Percentiles rank a stretch among this genome's conserved stretches.
These are phyloP conservation scores for Allomyces javanicus DNA, from an alignment of 192 early-diverging fungal genomes.

Conservation along the genomic window DNA sequence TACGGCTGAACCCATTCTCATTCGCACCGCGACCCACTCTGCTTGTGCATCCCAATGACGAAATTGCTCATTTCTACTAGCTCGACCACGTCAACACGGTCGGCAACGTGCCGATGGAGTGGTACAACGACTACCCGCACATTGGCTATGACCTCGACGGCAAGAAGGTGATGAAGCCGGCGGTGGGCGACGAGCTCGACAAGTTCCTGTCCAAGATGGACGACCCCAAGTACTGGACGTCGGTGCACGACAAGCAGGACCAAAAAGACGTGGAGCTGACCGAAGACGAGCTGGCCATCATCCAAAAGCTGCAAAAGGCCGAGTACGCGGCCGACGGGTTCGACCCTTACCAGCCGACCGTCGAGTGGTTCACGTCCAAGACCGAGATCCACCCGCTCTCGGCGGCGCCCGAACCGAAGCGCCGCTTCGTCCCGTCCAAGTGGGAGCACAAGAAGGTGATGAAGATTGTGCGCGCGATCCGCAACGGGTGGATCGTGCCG, in stretches of 20 bases:
- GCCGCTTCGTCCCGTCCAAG: constrained; percentile 86
- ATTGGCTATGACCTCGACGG: constrained; percentile 92
- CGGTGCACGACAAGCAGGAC: constrained; percentile 62
- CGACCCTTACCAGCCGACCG: constrained; percentile 79
- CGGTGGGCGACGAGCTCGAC: constrained; percentile 79
- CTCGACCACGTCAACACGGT: constrained; percentile 65
- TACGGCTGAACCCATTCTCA: constrained; percentile 9
- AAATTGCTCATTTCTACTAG: not conserved
- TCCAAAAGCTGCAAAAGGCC: constrained; percentile 66
- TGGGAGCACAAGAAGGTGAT: constrained; percentile 83
- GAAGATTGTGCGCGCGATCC: constrained; percentile 95
- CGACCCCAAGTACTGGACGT: constrained; percentile 74
- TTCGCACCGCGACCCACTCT: not conserved
- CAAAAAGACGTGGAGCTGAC: constrained; percentile 66
- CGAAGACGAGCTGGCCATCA: constrained; percentile 80
- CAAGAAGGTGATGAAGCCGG: constrained; percentile 74
- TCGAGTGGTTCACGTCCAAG: constrained; percentile 88
- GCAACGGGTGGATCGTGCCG: constrained; percentile 61
- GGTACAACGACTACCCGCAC: constrained; percentile 93
- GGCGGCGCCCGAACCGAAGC: constrained; percentile 85
- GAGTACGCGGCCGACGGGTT: constrained; percentile 62
- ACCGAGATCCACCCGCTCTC: constrained; percentile 59
- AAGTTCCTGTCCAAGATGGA: constrained; percentile 81
- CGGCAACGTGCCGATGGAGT: constrained; percentile 89
- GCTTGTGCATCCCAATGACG: not conserved